These are phyloP conservation scores for Penicillium brevicompactum DNA, from an alignment of 2,329 filamentous ascomycete genomes.

Conservation along the genomic window DNA sequence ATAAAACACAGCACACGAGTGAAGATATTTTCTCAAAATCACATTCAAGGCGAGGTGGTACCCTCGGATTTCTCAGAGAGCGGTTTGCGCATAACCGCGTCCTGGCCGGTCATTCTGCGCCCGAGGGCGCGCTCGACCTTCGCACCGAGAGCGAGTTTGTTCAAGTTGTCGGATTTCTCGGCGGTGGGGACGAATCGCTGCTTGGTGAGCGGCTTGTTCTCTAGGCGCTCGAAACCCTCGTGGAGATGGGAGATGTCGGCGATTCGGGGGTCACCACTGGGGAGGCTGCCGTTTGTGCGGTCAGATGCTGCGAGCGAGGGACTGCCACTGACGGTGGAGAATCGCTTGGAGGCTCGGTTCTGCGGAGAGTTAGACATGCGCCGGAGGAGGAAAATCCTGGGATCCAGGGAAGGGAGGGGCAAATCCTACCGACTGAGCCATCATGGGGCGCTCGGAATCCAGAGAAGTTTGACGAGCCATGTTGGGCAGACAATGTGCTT, in stretches of 20 bases:
- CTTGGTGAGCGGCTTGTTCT: conserved; percentile 80
- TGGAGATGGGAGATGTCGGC: conserved; percentile 75
- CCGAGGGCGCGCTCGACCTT: conserved; percentile 88
- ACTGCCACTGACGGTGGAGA: conserved; percentile 54
- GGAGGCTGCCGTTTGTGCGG: conserved; percentile 43
- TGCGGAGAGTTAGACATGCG: conserved; percentile 23
- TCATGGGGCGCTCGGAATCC: conserved; percentile 59
- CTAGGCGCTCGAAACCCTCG: conserved; percentile 79
- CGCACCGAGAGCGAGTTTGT: conserved; percentile 83
- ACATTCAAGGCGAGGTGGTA: conserved; percentile 18
- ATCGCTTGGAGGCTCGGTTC: conserved; percentile 55
- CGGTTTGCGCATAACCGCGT: conserved; percentile 75
- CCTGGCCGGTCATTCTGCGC: conserved; percentile 83
- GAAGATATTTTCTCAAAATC: neutral
- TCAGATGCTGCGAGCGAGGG: conserved; percentile 51
- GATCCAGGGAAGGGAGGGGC: conserved; percentile 2
- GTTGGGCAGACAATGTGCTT: neutral
- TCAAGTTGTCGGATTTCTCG: conserved; percentile 79
- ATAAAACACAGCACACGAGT: neutral
- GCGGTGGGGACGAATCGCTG: conserved; percentile 79
- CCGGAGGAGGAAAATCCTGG: neutral
- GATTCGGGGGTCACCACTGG: conserved; percentile 54
- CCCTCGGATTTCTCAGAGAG: conserved; percentile 41
- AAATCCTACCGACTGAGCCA: conserved; percentile 53
- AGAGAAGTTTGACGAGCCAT: conserved; percentile 49